These are phyloP conservation scores for Trebouxia sp. DNA, from an alignment of 139 green algal genomes.

Conservation along the genomic window DNA sequence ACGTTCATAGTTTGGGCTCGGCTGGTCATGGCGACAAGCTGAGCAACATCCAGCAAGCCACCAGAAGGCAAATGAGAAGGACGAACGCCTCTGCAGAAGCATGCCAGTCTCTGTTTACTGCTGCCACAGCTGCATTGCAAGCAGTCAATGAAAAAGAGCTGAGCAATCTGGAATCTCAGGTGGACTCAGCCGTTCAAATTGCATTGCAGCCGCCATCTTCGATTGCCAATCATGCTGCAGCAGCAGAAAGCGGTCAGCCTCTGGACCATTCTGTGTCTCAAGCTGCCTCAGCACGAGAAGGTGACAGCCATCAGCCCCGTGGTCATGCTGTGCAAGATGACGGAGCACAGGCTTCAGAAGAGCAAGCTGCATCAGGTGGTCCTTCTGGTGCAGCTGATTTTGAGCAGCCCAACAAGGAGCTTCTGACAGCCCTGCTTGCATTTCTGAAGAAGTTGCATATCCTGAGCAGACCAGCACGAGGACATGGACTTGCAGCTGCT, in stretches of 20 bases:
- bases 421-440: neutral
- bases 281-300: too few species aligned
- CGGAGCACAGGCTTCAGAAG: neutral
- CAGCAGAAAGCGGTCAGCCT: neutral
- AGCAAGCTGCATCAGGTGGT: neutral
- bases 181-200: neutral
- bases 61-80: neutral
- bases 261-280: too few species aligned
- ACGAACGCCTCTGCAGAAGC: neutral
- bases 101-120: neutral
- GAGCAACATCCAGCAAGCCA: neutral
- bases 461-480: neutral
- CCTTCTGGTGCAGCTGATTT: neutral
- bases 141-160: neutral
- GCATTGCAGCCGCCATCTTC: neutral
- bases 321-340: neutral
- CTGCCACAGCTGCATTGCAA: slow-evolving; percentile 2
- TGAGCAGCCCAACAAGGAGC: neutral
- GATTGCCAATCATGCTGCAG: neutral
- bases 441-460: neutral
- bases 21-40: neutral
- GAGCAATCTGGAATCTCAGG: neutral
- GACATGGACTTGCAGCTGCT: neutral
- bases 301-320: neutral
- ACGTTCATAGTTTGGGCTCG: neutral